Evolutionary conservation across 179 eudicot genomes (phyloP), one percentile per base, ranked within the genome.

Genomic region (Sideroxylon spinosum): DNA sequence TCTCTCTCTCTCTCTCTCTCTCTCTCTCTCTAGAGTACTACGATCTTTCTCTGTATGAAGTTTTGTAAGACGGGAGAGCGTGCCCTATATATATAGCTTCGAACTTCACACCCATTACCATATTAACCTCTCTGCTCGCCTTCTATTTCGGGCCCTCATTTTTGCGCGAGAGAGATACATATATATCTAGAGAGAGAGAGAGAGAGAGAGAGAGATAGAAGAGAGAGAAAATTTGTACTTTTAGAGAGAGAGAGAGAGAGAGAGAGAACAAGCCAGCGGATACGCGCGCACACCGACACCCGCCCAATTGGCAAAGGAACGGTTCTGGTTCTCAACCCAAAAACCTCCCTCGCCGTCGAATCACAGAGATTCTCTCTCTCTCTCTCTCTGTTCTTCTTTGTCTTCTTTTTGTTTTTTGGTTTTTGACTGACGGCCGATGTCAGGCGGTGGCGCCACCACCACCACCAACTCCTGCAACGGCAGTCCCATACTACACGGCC

Each of bases 391-490:
- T 60, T 55, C 14, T 55, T 55, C 11, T 60, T 9, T 6, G 2
- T n/a, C 25, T n/a, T 20, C 9, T 22, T 20, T 19, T 4, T 60
- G n/a, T 60, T 23, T 7, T 16, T 20, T 20, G 6, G 37, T 63
- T n/a, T 25, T 11, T 10, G 68, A 63, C 37, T n/a, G 16, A 25
- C 75, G 7, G 63, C 50, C 57, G 59, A 83, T 81, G 90, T 68
- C 87, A 76, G 82, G 80, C 77, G 85, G 86, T 53, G 88, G 85
- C 68, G 77, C 76, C 67, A 68, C 88, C 74, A 73, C 73, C 32
- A 74, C 84, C 68, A 77, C 60, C 28, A 46, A 53, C 72, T 67
- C 80, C 78, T 69, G 76, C 86, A 68, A 60, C 78, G 80, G 82
- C 49, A 77, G 85, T 64, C 84, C 80, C 44, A 56, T 76, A 28